Conservation (phyloP, 768 basidiomycete species). For the Mycena albidolilacea region DNA sequence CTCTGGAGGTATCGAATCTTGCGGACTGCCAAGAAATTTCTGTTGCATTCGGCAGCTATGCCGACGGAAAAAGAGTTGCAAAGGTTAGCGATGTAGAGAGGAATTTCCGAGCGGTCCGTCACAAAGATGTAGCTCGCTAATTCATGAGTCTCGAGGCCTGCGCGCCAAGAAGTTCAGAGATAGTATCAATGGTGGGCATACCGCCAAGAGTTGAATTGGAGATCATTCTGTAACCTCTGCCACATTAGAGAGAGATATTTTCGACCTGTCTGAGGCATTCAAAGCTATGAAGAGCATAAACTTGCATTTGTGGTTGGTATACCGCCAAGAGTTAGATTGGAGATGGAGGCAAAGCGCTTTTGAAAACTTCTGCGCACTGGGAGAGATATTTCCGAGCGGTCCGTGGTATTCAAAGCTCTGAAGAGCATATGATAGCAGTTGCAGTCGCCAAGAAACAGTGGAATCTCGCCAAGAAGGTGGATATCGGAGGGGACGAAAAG, state of each 20-base stretch:
- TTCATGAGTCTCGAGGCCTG: neutral
- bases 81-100: neutral
- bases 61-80: neutral
- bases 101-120: neutral
- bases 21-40: constrained; percentile 4
- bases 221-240: too few species aligned
- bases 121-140: neutral
- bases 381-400: neutral
- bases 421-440: neutral
- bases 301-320: too few species aligned
- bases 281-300: too few species aligned
- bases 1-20: neutral
- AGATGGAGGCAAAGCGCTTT: neutral
- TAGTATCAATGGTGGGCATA: too few species aligned
- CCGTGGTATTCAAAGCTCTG: neutral
- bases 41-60: neutral
- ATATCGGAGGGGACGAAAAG: neutral
- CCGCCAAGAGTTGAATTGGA: neutral
- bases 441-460: neutral
- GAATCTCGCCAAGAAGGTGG: neutral
- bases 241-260: too few species aligned
- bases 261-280: too few species aligned
- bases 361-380: neutral
- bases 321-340: neutral
- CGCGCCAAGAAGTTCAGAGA: neutral